Conservation (phyloP, 176 grass and related monocot species). For the Oropetium thomaeum region DNA sequence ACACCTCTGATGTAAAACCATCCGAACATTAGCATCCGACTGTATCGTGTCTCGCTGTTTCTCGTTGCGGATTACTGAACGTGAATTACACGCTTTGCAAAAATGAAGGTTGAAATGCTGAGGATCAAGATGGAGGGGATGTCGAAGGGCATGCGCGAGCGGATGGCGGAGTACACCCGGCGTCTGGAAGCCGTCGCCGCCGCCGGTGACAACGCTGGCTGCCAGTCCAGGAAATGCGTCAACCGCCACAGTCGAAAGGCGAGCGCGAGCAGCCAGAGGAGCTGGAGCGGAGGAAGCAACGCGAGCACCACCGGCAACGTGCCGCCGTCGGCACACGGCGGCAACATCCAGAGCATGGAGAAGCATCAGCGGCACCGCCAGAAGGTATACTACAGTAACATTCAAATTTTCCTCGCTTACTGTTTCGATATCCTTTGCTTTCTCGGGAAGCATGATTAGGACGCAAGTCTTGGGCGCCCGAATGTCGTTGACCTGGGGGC, state of each 20-base stretch:
- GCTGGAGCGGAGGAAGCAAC: conserved; percentile 45
- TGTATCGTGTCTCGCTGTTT: background rate
- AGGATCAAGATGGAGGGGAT: conserved; percentile 88
- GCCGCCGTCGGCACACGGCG: conserved; percentile 12
- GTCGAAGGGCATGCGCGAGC: conserved; percentile 80
- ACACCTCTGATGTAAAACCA: conserved; percentile 49
- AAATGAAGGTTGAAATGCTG: conserved; percentile 68
- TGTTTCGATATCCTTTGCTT: conserved; percentile 33
- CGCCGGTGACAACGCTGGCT: background rate
- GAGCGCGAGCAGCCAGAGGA: conserved; percentile 49
- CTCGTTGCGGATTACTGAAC: background rate
- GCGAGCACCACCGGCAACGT: conserved; percentile 33
- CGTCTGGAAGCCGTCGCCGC: conserved; percentile 37
- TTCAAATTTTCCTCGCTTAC: conserved; percentile 41
- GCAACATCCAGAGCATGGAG: conserved; percentile 23
- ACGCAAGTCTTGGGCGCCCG: conserved; percentile 17
- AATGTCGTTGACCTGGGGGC: conserved; percentile 51
- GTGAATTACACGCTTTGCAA: background rate
- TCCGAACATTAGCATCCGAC: background rate
- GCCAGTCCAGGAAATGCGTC: conserved; percentile 42
- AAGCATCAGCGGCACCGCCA: conserved; percentile 23
- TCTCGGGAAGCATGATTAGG: conserved; percentile 21
- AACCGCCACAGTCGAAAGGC: conserved; percentile 35
- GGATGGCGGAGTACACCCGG: conserved; percentile 71
- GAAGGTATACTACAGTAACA: conserved; percentile 16